Evolutionary conservation across 139 green algal genomes (phyloP).

Genomic region (Coccomyxa sp.): DNA sequence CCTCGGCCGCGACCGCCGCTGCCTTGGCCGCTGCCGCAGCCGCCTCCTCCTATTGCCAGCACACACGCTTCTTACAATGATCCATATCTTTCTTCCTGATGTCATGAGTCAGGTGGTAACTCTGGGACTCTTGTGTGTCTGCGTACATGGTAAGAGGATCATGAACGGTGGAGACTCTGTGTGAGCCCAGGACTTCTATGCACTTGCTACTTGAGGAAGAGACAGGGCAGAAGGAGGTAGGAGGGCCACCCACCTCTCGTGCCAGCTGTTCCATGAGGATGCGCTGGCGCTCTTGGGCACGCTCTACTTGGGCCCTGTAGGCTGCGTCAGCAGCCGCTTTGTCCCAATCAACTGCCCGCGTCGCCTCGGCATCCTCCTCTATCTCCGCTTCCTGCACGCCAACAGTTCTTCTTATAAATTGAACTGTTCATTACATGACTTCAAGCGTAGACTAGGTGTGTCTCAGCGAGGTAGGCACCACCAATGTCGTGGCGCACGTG

Average conservation of each 20-base stretch:
- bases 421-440: background rate
- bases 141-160: background rate
- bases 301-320: constrained; percentile 42
- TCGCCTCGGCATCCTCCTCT: constrained; percentile 47
- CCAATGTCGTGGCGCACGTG: background rate
- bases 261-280: background rate
- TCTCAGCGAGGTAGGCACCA: background rate
- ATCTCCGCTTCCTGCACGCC: constrained; percentile 40
- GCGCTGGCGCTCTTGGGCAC: constrained; percentile 15
- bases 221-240: background rate
- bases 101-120: background rate
- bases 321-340: constrained; percentile 41
- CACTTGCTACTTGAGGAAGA: background rate
- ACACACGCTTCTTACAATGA: background rate
- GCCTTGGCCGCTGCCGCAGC: background rate
- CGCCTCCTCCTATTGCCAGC: background rate
- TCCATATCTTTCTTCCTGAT: background rate
- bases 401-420: background rate
- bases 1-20: background rate
- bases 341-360: constrained; percentile 63
- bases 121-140: background rate
- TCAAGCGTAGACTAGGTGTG: background rate
- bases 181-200: background rate
- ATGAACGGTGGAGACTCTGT: background rate
- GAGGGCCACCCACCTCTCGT: background rate